These are phyloP conservation scores for Phytopythium ostracodes DNA, from an alignment of 352 stramenopile species.

Conservation along the genomic window DNA sequence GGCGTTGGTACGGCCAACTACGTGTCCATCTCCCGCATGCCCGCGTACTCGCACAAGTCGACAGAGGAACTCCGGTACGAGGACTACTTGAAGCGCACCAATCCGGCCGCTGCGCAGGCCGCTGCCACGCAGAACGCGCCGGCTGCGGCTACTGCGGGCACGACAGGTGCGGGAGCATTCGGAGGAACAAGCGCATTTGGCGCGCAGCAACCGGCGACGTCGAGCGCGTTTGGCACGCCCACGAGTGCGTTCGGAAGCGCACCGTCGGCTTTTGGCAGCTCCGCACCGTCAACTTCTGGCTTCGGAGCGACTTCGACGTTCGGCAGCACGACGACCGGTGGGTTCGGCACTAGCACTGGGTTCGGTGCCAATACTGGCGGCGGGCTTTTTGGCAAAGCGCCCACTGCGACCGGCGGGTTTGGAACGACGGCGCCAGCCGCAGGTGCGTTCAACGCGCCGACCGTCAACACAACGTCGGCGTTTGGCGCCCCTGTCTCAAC, in stretches of 20 bases:
- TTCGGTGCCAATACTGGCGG: conserved; percentile 19
- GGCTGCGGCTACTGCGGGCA: conserved; percentile 19
- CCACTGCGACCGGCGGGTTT: not conserved
- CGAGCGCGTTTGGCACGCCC: conserved; percentile 22
- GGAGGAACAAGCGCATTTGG: conserved; percentile 27
- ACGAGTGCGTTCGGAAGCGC: conserved; percentile 11
- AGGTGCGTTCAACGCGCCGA: conserved; percentile 12
- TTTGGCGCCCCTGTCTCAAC: conserved; percentile 40
- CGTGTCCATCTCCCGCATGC: conserved; percentile 68
- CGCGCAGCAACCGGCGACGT: conserved; percentile 13
- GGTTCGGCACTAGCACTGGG: conserved; percentile 9
- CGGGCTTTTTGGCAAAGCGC: conserved; percentile 2
- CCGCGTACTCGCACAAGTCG: conserved; percentile 69
- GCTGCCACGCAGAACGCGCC: conserved; percentile 40
- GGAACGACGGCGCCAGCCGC: conserved; percentile 1
- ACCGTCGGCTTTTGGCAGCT: conserved; percentile 30
- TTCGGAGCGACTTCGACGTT: conserved; percentile 31
- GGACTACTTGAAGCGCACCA: conserved; percentile 75
- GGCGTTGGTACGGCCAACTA: conserved; percentile 59
- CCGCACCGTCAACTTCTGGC: conserved; percentile 17
- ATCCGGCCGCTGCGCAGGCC: conserved; percentile 45
- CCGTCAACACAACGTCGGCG: conserved; percentile 5
- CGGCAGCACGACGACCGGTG: conserved; percentile 14
- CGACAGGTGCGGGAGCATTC: conserved; percentile 38
- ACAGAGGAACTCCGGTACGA: conserved; percentile 71